Evolutionary conservation across 148 eudicot genomes (phyloP).

Genomic region (Rhododendron henanense): DNA sequence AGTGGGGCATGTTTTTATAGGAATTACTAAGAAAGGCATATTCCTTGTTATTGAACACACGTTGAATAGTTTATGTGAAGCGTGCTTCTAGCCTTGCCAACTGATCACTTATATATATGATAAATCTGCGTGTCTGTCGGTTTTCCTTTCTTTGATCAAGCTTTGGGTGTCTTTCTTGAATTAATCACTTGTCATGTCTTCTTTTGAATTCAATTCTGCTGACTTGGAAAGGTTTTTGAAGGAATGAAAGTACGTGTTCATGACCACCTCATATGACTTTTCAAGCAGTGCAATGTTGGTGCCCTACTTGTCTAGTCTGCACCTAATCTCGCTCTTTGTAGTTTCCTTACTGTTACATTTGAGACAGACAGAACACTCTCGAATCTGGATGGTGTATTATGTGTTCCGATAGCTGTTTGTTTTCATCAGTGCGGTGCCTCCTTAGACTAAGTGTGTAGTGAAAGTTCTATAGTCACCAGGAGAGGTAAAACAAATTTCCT

Average conservation of each 20-base stretch:
- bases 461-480: background rate
- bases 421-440: background rate
- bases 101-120: background rate
- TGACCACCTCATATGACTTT: background rate
- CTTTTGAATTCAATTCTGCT: background rate
- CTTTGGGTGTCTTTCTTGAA: background rate
- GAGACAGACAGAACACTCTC: background rate
- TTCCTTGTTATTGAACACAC: background rate
- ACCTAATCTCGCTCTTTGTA: background rate
- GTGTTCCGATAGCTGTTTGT: background rate
- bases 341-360: background rate
- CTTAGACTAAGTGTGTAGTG: background rate
- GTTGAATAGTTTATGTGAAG: background rate
- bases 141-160: background rate
- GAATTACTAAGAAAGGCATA: background rate
- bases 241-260: background rate
- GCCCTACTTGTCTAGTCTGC: background rate
- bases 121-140: background rate
- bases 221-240: background rate
- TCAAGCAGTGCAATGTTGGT: slow-evolving; percentile 3
- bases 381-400: background rate
- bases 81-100: background rate
- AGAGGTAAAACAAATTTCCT: background rate
- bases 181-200: background rate
- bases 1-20: background rate